Evolutionary conservation across 495 filamentous ascomycete species (phyloP), one percentile per base, ranked within the genome.

Genomic region (Talaromyces adpressus): DNA sequence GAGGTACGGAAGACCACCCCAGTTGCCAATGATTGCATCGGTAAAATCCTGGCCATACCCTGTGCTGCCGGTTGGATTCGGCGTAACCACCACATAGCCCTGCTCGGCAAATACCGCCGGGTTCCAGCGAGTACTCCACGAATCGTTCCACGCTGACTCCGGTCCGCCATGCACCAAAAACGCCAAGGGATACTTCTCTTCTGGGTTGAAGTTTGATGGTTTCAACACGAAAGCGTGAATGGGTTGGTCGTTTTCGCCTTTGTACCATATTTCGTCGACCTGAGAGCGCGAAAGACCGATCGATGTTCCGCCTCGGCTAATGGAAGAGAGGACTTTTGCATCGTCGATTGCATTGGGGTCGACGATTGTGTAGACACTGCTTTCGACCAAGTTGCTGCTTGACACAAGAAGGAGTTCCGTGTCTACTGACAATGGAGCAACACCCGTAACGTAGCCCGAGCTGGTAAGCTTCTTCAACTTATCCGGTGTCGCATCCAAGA

Each of bases 101-200:
- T 95, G 91, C 71, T 96, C 92, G 4, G 93, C 92, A 70, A 93
- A 96, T 4, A 95, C 82, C 6, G 90, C 91, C 0, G 90, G 91
- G 65, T 97, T 97, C 93, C 93, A 96, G 16, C 93, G 80, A 1
- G 90, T 96, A 64, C 83, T 88, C 92, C 92, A 96, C 30, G 83
- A 76, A 69, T 96, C 90, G 6, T 79, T 82, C 91, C 92, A 96
- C 1, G 90, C 87, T 6, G 89, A 89, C 70, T 96, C 92, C 0
- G 92, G 92, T 0, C 93, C 93, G 58, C 93, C 93, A 66, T 97
- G 93, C 57, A 97, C 90, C 45, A 96, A 69, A 65, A 91, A 91
- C 2, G 87, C 86, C 34, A 97, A 75, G 0, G 92, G 92, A 71
- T 96, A 96, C 66, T 87, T 90, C 70, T 90, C 81, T 12, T 76